phyloP scores from a whole-genome alignment of 2,329 filamentous ascomycete genomes.

The Orbilia oligospora region DNA sequence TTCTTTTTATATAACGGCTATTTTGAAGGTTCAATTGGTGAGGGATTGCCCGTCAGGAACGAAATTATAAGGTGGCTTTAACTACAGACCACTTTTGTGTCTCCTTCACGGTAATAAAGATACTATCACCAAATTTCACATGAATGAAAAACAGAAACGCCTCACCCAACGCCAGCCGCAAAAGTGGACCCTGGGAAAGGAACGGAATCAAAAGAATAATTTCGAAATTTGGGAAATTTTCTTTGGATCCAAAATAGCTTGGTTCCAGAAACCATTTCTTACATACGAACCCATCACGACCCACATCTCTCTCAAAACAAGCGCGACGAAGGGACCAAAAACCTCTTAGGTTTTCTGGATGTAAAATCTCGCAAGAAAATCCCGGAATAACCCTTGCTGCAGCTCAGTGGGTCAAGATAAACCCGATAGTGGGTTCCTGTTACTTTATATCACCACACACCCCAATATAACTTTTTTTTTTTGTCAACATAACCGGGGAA shows the following conservation, averaged over 20 bases:
- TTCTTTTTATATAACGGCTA: slow-evolving; percentile 22
- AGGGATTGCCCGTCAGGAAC: slow-evolving; percentile 11
- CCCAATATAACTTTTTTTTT: slow-evolving; percentile 1
- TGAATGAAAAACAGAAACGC: not conserved
- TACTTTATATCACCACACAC: slow-evolving; percentile 24
- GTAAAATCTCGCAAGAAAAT: slow-evolving; percentile 55
- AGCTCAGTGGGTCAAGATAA: slow-evolving; percentile 45
- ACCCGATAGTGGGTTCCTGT: slow-evolving; percentile 13
- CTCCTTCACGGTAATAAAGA: slow-evolving; percentile 1
- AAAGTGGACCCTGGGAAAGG: not conserved
- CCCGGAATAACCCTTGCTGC: slow-evolving; percentile 54
- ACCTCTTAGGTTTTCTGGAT: not conserved
- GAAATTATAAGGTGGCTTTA: slow-evolving; percentile 21
- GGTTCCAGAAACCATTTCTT: not conserved
- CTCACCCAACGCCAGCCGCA: slow-evolving; percentile 16
- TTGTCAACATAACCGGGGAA: slow-evolving; percentile 27
- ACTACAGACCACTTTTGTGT: slow-evolving; percentile 23
- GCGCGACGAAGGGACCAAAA: not conserved
- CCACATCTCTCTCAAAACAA: slow-evolving; percentile 20
- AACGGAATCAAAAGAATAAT: too few relatives aligned
- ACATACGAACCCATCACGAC: slow-evolving; percentile 27
- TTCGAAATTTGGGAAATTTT: too few relatives aligned
- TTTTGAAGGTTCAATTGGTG: slow-evolving; percentile 22
- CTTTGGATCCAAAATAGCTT: not conserved
- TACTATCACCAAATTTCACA: slow-evolving; percentile 13